Percentiles rank a stretch among this genome's conserved stretches.
phyloP scores from a whole-genome alignment of 2,329 filamentous ascomycete genomes.

The Diaporthe sp. region DNA sequence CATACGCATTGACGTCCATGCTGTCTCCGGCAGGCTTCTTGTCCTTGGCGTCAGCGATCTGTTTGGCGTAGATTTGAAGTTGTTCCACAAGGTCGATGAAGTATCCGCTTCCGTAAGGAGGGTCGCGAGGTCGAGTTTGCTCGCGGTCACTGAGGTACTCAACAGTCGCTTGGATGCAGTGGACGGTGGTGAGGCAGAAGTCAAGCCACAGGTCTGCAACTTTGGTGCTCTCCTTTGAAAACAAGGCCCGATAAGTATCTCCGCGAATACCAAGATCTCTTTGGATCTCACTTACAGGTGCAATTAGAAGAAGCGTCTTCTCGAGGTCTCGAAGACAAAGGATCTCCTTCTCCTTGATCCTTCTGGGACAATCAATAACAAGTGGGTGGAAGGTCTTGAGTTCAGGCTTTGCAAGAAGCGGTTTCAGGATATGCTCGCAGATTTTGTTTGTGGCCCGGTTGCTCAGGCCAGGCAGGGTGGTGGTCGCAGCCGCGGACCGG shows the following conservation, averaged over 20 bases:
- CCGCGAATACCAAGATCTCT: constrained; percentile 70
- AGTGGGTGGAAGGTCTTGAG: constrained; percentile 87
- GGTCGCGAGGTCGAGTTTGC: constrained; percentile 85
- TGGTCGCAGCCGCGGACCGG: constrained; percentile 67
- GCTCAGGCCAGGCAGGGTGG: constrained; percentile 73
- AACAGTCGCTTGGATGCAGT: constrained; percentile 90
- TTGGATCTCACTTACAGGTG: constrained; percentile 84
- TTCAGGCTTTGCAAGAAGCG: constrained; percentile 79
- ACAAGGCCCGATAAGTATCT: constrained; percentile 78
- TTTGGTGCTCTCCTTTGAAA: constrained; percentile 83
- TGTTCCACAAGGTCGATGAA: constrained; percentile 97
- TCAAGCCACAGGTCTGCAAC: constrained; percentile 80
- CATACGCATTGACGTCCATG: constrained; percentile 73
- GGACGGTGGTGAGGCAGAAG: constrained; percentile 92
- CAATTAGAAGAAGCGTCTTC: constrained; percentile 91
- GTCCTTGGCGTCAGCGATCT: constrained; percentile 82
- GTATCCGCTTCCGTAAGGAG: constrained; percentile 95
- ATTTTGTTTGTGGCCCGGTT: constrained; percentile 82
- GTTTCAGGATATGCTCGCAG: constrained; percentile 82
- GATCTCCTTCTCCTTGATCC: constrained; percentile 87
- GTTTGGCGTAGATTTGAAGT: constrained; percentile 89
- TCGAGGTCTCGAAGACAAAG: constrained; percentile 93
- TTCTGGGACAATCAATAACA: constrained; percentile 81
- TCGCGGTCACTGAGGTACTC: constrained; percentile 88
- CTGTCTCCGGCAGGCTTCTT: constrained; percentile 71